Base-by-base conservation (phyloP, 2,329 filamentous ascomycete genomes). In the Ophiostoma angusticollis region DNA sequence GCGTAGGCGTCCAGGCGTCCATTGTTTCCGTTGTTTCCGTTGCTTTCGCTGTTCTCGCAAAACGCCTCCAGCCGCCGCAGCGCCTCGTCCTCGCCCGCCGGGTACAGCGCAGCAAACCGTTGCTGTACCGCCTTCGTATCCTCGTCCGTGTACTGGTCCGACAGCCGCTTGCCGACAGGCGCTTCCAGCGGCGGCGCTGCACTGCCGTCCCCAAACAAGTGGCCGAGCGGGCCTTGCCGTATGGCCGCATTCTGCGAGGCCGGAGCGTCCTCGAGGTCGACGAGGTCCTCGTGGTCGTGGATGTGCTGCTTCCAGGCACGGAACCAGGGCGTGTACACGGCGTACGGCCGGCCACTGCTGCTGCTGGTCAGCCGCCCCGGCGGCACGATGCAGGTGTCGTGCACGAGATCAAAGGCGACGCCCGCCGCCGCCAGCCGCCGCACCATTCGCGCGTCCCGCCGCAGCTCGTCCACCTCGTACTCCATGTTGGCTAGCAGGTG, bases 381-480 rank as follows among this genome's bases (percentile, higher is more conserved):
- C 0, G 76, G 68, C 0, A 94, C 84, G 1, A 93, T 74, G 47
- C 85, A 91, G 5, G 81, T 84, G 56, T 94, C 87, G 44, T 87
- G 83, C 1, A 80, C 66, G 0, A 78, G 71, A n/a, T 78, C 69
- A 48, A 93, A 77, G 2, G 70, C 67, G 33, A 89, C 72, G 0
- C 73, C 78, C 11, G 70, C 70, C 13, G 75, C 66, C 1, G 79
- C 59, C 43, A 80, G 72, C 29, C 66, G 56, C 21, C 63, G 68
- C 1, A 84, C 68, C 51, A 93, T 59, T 21, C 64, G 65, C 1
- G 77, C 74, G 50, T 95, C 87, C 6, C 86, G 68, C 31, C 86
- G 67, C 42, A 94, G 59, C 59, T 94, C 87, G 53, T 95, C 87
- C 0, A 93, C 84, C 56, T 94, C 87, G 51, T 93, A 94, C 55